phyloP scores from a whole-genome alignment of 75 land plant genomes.

The Sequoia sempervirens region DNA sequence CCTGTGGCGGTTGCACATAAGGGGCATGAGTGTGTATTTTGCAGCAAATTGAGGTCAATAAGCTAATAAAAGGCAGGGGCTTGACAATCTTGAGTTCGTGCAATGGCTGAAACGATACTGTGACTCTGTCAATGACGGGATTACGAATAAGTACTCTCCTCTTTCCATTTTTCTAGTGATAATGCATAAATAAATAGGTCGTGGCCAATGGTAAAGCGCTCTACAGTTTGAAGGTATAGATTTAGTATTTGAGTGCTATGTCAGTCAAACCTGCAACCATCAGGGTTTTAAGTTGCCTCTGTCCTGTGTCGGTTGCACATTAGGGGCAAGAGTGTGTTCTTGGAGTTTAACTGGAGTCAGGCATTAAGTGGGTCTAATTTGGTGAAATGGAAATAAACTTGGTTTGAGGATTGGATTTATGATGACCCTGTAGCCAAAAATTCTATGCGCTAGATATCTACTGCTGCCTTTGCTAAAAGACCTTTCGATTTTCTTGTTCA shows the following conservation, averaged over 20 bases:
- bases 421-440: not conserved
- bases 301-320: not conserved
- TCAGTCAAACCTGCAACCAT: not conserved
- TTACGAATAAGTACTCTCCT: slow-evolving; percentile 27
- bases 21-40: not conserved
- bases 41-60: slow-evolving; percentile 82
- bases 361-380: not conserved
- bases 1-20: not conserved
- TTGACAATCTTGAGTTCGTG: slow-evolving; percentile 87
- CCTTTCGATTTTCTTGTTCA: not conserved
- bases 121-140: slow-evolving; percentile 63
- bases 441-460: not conserved
- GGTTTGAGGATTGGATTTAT: no score
- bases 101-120: slow-evolving; percentile 91
- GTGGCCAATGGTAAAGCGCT: not conserved
- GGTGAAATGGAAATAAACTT: no score
- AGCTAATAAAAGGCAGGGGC: slow-evolving; percentile 72
- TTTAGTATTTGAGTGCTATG: not conserved
- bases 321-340: no score
- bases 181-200: not conserved
- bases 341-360: no score
- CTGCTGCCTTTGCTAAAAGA: not conserved
- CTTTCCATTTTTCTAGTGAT: not conserved
- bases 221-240: not conserved
- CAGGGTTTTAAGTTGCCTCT: not conserved